phyloP scores from a whole-genome alignment of 202 grass and related monocot genomes.

The Setaria italica region DNA sequence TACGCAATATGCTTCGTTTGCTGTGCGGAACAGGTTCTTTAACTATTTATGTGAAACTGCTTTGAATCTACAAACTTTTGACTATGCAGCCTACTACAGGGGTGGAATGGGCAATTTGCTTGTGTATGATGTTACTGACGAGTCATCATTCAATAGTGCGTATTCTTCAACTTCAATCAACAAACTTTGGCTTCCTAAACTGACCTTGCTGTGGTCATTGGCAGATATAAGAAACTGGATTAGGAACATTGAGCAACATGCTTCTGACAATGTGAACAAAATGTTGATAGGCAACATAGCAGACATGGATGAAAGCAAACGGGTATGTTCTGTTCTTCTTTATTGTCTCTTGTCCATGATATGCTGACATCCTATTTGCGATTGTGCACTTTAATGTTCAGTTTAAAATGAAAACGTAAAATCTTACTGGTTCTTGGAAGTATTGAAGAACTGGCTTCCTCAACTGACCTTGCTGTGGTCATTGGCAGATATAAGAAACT shows the following conservation, averaged over 20 bases:
- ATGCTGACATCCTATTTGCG: no score
- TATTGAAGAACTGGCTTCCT: background rate
- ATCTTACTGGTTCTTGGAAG: background rate
- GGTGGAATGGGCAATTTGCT: conserved; percentile 51
- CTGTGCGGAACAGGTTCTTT: background rate
- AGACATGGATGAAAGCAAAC: conserved; percentile 79
- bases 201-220: conserved; percentile 31
- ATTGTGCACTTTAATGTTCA: background rate
- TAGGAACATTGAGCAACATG: conserved; percentile 73
- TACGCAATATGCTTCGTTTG: conserved; percentile 43
- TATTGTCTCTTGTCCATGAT: no score
- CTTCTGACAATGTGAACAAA: conserved; percentile 71
- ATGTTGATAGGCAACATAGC: conserved; percentile 84
- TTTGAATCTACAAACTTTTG: conserved; percentile 17
- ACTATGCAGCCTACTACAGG: conserved; percentile 65
- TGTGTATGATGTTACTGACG: no score
- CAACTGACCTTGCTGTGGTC: conserved; percentile 33
- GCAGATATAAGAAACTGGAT: conserved; percentile 77
- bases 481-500: conserved; percentile 66
- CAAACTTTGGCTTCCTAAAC: conserved; percentile 6
- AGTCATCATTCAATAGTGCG: no score
- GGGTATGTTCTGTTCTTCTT: no score
- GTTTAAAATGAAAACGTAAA: background rate
- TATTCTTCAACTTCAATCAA: background rate
- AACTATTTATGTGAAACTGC: background rate